Base-by-base conservation (phyloP, 768 basidiomycete genomes). In the Myochromella boudieri region DNA sequence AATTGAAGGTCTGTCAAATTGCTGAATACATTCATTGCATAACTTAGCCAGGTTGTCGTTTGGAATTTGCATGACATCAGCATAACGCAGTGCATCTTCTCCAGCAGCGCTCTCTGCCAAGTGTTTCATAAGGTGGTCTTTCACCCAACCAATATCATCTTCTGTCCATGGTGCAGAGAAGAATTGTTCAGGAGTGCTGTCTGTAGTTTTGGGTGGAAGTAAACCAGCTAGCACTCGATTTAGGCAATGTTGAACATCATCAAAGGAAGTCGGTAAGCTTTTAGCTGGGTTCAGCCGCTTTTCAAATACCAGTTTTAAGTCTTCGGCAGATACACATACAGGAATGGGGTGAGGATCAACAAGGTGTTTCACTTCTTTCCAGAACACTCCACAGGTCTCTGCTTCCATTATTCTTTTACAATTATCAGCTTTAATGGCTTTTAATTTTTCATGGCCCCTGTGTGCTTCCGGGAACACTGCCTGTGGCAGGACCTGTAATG, bases 21-120 rank as follows among this genome's bases (percentile, higher is more conserved):
- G 10, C 5, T 18, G 14, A 0, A 61, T 41, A 29, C 55, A 58
- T 8, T 39, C 6, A 32, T 57, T 61, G 32, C 51, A 51, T 4
- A 61, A 41, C 3, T 45, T 27, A 3, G 27, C 33, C 2, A 61
- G 48, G 6, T 12, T 12, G 14, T 49, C 46, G 17, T 55, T 49
- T 15, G 45, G 33, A 3, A 52, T 54, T n/a, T n/a, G n/a, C n/a
- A n/a, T n/a, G n/a, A n/a, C n/a, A n/a, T n/a, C n/a, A n/a, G n/a
- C n/a, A n/a, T n/a, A n/a, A n/a, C n/a, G n/a, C n/a, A n/a, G n/a
- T n/a, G n/a, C n/a, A n/a, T n/a, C n/a, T n/a, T n/a, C n/a, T n/a
- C n/a, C n/a, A n/a, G n/a, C n/a, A n/a, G n/a, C n/a, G n/a, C n/a
- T n/a, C n/a, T n/a, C 22, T 1, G 37, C 14, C 6, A 36, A 37